A percentile compares a stretch with the other conserved stretches of the same genome.
Conservation (phyloP, 768 basidiomycete species). For the Amanita molliuscula region DNA sequence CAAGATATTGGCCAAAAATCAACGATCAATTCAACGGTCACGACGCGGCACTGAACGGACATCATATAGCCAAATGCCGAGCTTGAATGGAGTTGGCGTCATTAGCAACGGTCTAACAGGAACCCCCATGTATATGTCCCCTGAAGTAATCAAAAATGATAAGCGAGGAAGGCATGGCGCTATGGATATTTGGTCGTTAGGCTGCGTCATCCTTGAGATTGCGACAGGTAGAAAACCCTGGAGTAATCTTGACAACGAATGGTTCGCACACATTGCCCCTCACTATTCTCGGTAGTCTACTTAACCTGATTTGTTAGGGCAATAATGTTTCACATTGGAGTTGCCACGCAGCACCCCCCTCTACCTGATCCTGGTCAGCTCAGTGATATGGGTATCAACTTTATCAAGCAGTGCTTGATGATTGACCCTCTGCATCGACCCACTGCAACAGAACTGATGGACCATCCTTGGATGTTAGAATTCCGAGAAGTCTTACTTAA, state of each 20-base stretch:
- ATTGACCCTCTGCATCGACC: conserved; percentile 82
- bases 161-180: conserved; percentile 81
- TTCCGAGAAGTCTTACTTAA: conserved; percentile 62
- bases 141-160: conserved; percentile 95
- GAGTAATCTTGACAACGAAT: conserved; percentile 99
- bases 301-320: conserved; percentile 47
- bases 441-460: conserved; percentile 73
- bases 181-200: conserved; percentile 98
- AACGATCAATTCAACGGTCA: conserved; percentile 68
- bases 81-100: conserved; percentile 32
- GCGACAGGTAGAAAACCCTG: conserved; percentile 96
- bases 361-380: conserved; percentile 88
- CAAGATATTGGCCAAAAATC: conserved; percentile 88
- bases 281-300: neutral
- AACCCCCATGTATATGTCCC: conserved; percentile 99
- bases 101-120: conserved; percentile 87
- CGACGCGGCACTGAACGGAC: conserved; percentile 44
- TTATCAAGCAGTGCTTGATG: conserved; percentile 85
- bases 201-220: conserved; percentile 95
- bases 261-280: conserved; percentile 38
- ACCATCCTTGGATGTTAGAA: conserved; percentile 85
- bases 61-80: conserved; percentile 18
- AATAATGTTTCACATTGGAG: conserved; percentile 99
- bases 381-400: conserved; percentile 81
- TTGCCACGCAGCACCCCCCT: conserved; percentile 93